Percentiles rank a stretch among this genome's conserved stretches.
phyloP scores from a whole-genome alignment of 73 alveolate species.

The Durusdinium trenchii region DNA sequence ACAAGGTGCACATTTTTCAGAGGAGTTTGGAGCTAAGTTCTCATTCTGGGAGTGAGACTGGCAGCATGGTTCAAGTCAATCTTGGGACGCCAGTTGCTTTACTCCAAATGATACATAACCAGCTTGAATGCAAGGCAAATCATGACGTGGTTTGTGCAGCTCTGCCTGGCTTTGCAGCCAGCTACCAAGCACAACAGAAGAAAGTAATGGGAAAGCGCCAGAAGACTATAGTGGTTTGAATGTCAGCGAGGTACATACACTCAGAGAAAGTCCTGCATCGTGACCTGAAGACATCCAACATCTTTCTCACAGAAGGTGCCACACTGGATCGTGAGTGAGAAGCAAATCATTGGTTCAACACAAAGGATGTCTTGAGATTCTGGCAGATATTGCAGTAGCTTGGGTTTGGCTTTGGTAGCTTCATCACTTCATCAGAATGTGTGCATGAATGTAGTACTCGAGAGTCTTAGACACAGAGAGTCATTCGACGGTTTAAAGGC shows the following conservation, averaged over 20 bases:
- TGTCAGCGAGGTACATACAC: conserved; percentile 97
- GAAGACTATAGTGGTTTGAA: not conserved
- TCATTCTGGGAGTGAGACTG: not conserved
- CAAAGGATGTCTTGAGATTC: too few species aligned
- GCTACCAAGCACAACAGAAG: not conserved
- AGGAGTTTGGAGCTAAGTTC: conserved; percentile 22
- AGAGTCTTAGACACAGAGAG: not conserved
- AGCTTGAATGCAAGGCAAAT: conserved; percentile 95
- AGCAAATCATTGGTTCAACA: too few species aligned
- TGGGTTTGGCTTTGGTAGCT: not conserved
- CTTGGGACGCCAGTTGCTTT: too few species aligned
- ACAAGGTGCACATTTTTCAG: conserved; percentile 60
- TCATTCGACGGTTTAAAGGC: not conserved
- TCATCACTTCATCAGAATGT: not conserved
- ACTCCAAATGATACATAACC: not conserved
- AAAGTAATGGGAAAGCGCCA: not conserved
- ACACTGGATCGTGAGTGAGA: not conserved
- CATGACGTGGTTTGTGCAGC: conserved; percentile 97
- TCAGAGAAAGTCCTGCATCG: conserved; percentile 99
- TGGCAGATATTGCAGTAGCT: not conserved
- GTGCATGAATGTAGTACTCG: not conserved
- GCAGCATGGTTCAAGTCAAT: not conserved
- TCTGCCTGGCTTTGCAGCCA: conserved; percentile 97
- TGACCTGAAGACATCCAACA: conserved; percentile 98
- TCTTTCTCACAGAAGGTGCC: conserved; percentile 97